Evolutionary conservation across 108 stramenopile species (phyloP).

Genomic region (Chaetoceros tenuissimus): DNA sequence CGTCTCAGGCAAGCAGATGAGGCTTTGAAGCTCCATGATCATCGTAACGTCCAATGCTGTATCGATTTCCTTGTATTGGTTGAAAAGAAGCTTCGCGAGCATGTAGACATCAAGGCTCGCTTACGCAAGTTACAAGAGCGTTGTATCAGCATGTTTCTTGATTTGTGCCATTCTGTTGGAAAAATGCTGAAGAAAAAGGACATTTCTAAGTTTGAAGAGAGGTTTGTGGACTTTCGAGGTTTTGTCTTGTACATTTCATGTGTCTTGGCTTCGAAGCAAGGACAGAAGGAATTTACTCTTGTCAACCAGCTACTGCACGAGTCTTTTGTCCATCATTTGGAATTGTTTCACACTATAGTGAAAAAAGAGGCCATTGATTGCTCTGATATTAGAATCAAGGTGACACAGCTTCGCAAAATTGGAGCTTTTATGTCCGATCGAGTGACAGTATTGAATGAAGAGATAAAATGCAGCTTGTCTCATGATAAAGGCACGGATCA

Average conservation of each 20-base stretch:
- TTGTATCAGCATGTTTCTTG: constrained; percentile 10
- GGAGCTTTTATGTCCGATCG: constrained; percentile 37
- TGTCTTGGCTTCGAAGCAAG: constrained; percentile 9
- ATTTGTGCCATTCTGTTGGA: constrained; percentile 21
- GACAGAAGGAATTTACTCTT: constrained; percentile 18
- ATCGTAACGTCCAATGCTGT: constrained; percentile 19
- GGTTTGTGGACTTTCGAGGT: constrained; percentile 32
- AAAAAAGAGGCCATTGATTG: constrained; percentile 21
- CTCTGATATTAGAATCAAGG: constrained; percentile 9
- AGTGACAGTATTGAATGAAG: constrained; percentile 26
- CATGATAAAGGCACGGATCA: constrained; percentile 7
- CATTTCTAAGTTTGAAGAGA: constrained; percentile 21
- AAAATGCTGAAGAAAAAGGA: constrained; percentile 16
- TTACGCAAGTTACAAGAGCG: constrained; percentile 11
- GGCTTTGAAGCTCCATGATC: constrained; percentile 25
- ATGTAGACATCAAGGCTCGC: constrained; percentile 15
- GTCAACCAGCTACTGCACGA: constrained; percentile 36
- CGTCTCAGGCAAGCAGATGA: constrained; percentile 9
- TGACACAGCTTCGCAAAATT: constrained; percentile 15
- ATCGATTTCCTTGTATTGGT: constrained; percentile 22
- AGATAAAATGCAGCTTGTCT: constrained; percentile 11
- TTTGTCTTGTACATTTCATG: constrained; percentile 22
- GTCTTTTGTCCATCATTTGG: constrained; percentile 19
- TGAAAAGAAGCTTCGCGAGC: constrained; percentile 12
- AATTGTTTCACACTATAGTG: constrained; percentile 7